Evolutionary conservation across 495 filamentous ascomycete genomes (phyloP).

Genomic region (Neurospora sp.): DNA sequence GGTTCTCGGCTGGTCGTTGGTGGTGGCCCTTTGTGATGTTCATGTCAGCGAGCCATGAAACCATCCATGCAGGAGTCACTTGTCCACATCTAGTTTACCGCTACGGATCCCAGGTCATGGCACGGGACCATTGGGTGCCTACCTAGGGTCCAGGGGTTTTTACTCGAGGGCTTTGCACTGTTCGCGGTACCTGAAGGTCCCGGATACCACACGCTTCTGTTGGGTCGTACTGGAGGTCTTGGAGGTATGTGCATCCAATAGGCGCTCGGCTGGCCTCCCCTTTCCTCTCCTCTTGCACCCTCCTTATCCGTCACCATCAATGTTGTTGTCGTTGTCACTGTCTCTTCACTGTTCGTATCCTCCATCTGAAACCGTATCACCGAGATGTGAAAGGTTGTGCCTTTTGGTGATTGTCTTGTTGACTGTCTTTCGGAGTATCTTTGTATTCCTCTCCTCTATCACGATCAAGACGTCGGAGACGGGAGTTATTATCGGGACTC

Average conservation of each 20-base stretch:
- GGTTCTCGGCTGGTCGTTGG: background rate
- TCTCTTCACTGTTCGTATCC: background rate
- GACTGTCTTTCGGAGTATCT: background rate
- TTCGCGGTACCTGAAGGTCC: background rate
- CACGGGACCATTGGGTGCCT: background rate
- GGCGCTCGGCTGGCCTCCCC: background rate
- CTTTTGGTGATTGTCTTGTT: background rate
- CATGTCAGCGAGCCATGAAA: background rate
- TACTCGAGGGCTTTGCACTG: background rate
- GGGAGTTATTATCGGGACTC: background rate
- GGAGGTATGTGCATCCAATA: background rate
- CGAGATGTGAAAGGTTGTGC: background rate
- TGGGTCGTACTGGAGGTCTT: background rate
- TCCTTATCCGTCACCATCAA: background rate
- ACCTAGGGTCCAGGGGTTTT: background rate
- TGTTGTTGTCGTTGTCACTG: background rate
- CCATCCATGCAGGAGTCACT: background rate
- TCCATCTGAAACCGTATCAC: background rate
- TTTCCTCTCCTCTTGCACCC: background rate
- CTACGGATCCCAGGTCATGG: background rate
- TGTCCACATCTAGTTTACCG: background rate
- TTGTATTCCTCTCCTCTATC: background rate
- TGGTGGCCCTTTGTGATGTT: background rate
- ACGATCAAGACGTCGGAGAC: background rate
- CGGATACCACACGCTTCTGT: background rate